A percentile compares a stretch with the other conserved stretches of the same genome.
Conservation (phyloP, 1,139 yeast genomes). For the Scheffersomyces titani region DNA sequence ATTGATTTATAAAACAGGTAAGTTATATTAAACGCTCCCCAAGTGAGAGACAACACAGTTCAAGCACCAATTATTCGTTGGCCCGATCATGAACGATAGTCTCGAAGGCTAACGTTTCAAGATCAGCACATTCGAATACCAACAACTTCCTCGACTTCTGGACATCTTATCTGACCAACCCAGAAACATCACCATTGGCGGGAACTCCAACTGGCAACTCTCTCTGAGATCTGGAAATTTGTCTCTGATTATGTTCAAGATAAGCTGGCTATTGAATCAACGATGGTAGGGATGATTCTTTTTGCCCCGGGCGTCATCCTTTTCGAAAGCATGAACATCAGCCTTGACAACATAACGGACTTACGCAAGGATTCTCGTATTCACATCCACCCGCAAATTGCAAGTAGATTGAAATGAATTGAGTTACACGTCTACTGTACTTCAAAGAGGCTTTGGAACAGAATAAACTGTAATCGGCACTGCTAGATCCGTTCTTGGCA, state of each 20-base stretch:
- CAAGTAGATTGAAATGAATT: too few species aligned
- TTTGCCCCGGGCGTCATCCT: slow-evolving; percentile 8
- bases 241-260: slow-evolving; percentile 16
- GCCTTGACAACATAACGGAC: slow-evolving; percentile 17
- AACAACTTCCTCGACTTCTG: slow-evolving; percentile 31
- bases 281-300: slow-evolving; percentile 17
- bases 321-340: slow-evolving; percentile 13
- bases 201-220: slow-evolving; percentile 29
- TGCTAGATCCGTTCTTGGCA: neutral
- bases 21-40: too few species aligned
- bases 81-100: slow-evolving; percentile 37
- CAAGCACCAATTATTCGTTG: neutral
- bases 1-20: too few species aligned
- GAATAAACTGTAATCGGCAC: neutral
- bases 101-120: slow-evolving; percentile 42
- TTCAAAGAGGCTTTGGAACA: neutral
- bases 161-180: slow-evolving; percentile 15
- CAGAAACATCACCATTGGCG: slow-evolving; percentile 20
- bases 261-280: slow-evolving; percentile 18
- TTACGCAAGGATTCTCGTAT: slow-evolving; percentile 10
- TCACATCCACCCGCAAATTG: too few species aligned
- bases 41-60: neutral
- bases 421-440: too few species aligned
- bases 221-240: slow-evolving; percentile 26
- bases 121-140: slow-evolving; percentile 34